Evolutionary conservation across 441 rosid genomes (phyloP).

Genomic region (Brassica hybrid): DNA sequence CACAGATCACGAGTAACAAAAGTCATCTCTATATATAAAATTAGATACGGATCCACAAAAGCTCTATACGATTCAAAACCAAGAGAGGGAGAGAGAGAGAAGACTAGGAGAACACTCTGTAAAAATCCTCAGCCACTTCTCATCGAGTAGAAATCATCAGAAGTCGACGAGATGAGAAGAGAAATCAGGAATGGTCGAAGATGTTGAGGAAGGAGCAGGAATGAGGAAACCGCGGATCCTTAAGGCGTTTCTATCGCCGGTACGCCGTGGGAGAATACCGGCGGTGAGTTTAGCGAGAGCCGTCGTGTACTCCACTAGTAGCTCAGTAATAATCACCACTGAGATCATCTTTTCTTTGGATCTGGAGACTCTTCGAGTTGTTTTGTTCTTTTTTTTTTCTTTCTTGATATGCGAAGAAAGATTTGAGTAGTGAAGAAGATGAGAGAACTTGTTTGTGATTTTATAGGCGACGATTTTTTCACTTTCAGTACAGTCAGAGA

Average conservation of each 20-base stretch:
- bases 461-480: slow-evolving; percentile 17
- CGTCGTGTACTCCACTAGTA: slow-evolving; percentile 53
- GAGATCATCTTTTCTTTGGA: slow-evolving; percentile 46
- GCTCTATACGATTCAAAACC: slow-evolving; percentile 11
- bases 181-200: slow-evolving; percentile 34
- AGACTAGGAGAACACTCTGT: not conserved
- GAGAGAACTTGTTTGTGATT: slow-evolving; percentile 11
- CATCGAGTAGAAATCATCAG: slow-evolving; percentile 15
- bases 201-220: slow-evolving; percentile 25
- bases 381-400: not conserved
- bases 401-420: not conserved
- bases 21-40: not conserved
- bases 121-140: slow-evolving; percentile 1
- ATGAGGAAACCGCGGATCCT: slow-evolving; percentile 37
- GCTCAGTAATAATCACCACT: slow-evolving; percentile 53
- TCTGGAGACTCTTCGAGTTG: slow-evolving; percentile 6
- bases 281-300: slow-evolving; percentile 53
- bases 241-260: slow-evolving; percentile 32
- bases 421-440: slow-evolving; percentile 30
- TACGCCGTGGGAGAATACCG: slow-evolving; percentile 45
- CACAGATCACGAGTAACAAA: not conserved
- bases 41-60: slow-evolving; percentile 1
- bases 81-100: not conserved
- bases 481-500: not conserved
- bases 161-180: slow-evolving; percentile 44